Conservation (phyloP, 495 filamentous ascomycete genomes). For the Emericellopsis terricola region DNA sequence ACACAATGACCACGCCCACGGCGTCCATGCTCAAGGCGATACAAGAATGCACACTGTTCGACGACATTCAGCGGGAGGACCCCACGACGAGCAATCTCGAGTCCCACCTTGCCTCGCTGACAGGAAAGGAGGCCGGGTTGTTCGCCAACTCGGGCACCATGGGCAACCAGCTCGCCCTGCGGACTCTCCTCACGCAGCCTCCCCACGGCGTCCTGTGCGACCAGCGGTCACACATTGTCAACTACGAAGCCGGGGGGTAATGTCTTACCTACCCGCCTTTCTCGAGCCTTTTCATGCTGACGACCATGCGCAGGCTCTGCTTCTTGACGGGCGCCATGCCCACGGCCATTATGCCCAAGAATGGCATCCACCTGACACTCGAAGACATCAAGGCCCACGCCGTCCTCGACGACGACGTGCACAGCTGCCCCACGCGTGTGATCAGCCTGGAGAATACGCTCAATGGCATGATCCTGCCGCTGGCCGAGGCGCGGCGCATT, state of each 20-base stretch:
- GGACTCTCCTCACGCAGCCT: slow-evolving; percentile 47
- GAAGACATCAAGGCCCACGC: slow-evolving; percentile 46
- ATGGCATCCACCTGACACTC: slow-evolving; percentile 55
- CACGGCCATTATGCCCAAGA: slow-evolving; percentile 38
- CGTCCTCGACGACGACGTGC: slow-evolving; percentile 27
- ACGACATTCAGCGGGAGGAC: slow-evolving; percentile 78
- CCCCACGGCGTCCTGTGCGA: slow-evolving; percentile 58
- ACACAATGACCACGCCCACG: slow-evolving; percentile 79
- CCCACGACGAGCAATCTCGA: slow-evolving; percentile 59
- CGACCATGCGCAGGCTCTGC: slow-evolving; percentile 21
- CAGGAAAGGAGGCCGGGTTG: slow-evolving; percentile 52
- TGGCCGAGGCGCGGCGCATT: slow-evolving; percentile 49
- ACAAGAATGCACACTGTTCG: slow-evolving; percentile 39
- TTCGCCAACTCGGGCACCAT: slow-evolving; percentile 83
- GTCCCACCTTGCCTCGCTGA: slow-evolving; percentile 45
- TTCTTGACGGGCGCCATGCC: slow-evolving; percentile 40
- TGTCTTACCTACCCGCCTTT: not conserved
- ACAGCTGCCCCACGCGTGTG: slow-evolving; percentile 57
- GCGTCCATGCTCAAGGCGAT: slow-evolving; percentile 57
- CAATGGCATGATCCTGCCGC: slow-evolving; percentile 57
- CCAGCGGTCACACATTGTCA: slow-evolving; percentile 43
- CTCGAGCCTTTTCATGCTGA: not conserved
- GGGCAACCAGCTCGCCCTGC: slow-evolving; percentile 65
- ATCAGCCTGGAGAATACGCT: slow-evolving; percentile 79
- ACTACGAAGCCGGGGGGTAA: slow-evolving; percentile 56